phyloP scores from a whole-genome alignment of 441 rosid species.

The Dalechampia spathulata region DNA sequence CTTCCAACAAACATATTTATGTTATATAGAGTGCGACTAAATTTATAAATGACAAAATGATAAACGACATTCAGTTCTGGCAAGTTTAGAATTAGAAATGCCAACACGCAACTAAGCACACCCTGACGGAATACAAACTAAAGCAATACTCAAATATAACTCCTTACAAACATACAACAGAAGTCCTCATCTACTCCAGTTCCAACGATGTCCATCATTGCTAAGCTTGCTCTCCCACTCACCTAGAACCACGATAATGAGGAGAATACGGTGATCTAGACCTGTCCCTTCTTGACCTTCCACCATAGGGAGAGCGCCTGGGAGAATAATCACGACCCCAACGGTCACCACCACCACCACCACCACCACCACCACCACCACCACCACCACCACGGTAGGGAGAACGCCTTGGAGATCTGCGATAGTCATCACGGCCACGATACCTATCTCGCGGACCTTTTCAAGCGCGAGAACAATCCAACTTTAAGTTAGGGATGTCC shows the following conservation, averaged over 20 bases:
- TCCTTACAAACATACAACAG: not conserved
- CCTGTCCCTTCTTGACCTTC: conserved; percentile 74
- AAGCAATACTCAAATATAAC: not conserved
- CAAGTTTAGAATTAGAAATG: not conserved
- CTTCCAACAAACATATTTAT: no score
- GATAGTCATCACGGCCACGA: conserved; percentile 54
- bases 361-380: no score
- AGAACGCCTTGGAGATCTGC: conserved; percentile 73
- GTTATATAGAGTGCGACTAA: no score
- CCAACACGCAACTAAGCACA: conserved; percentile 1
- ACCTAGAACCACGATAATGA: conserved; percentile 43
- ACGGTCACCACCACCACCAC: no score
- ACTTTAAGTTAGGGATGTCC: not conserved
- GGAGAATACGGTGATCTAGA: conserved; percentile 53
- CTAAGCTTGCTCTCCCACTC: conserved; percentile 20
- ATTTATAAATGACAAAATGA: no score
- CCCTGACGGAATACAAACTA: not conserved
- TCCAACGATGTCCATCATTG: conserved; percentile 3
- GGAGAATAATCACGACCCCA: conserved; percentile 73
- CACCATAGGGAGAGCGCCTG: conserved; percentile 53
- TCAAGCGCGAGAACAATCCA: conserved; percentile 1
- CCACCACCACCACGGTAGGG: conserved; percentile 51
- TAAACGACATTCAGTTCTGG: no score
- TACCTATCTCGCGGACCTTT: conserved; percentile 50
- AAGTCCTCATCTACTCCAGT: not conserved